phyloP scores from a whole-genome alignment of 2,329 filamentous ascomycete genomes.

The Aspergillus sp. region DNA sequence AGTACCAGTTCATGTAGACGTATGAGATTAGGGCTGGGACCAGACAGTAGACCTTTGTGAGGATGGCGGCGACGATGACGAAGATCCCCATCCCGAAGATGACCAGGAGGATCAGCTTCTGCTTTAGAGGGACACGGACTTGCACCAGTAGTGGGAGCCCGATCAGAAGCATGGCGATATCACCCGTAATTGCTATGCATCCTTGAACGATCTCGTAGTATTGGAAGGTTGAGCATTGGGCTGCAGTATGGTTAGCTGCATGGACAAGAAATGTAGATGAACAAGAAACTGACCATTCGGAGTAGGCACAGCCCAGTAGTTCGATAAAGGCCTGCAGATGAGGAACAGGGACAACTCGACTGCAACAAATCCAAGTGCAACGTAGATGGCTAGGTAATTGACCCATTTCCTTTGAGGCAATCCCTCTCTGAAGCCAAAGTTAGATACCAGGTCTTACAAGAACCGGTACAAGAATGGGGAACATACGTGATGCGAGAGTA shows the following conservation, averaged over 20 bases:
- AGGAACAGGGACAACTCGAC: slow-evolving; percentile 53
- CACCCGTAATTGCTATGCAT: slow-evolving; percentile 47
- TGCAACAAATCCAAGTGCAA: slow-evolving; percentile 47
- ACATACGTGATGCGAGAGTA: slow-evolving; percentile 51
- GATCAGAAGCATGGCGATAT: slow-evolving; percentile 45
- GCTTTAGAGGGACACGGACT: slow-evolving; percentile 41
- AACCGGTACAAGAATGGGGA: neutral
- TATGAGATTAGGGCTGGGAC: slow-evolving; percentile 42
- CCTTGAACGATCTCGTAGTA: slow-evolving; percentile 49
- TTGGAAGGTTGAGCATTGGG: slow-evolving; percentile 46
- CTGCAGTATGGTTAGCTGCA: slow-evolving; percentile 17
- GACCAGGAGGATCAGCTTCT: slow-evolving; percentile 44
- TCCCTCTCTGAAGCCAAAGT: slow-evolving; percentile 26
- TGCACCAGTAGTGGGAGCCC: slow-evolving; percentile 44
- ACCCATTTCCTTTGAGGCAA: slow-evolving; percentile 37
- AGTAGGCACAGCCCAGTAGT: slow-evolving; percentile 54
- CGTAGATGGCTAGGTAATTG: slow-evolving; percentile 43
- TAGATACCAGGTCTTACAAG: slow-evolving; percentile 1
- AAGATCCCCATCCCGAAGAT: slow-evolving; percentile 49
- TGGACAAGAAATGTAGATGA: neutral
- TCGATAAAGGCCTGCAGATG: slow-evolving; percentile 51
- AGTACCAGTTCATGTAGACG: slow-evolving; percentile 51
- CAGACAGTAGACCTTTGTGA: slow-evolving; percentile 52
- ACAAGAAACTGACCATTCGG: slow-evolving; percentile 28
- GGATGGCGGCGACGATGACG: slow-evolving; percentile 50